Conservation (phyloP, 768 basidiomycete genomes). For the Pleurotus giganteus region DNA sequence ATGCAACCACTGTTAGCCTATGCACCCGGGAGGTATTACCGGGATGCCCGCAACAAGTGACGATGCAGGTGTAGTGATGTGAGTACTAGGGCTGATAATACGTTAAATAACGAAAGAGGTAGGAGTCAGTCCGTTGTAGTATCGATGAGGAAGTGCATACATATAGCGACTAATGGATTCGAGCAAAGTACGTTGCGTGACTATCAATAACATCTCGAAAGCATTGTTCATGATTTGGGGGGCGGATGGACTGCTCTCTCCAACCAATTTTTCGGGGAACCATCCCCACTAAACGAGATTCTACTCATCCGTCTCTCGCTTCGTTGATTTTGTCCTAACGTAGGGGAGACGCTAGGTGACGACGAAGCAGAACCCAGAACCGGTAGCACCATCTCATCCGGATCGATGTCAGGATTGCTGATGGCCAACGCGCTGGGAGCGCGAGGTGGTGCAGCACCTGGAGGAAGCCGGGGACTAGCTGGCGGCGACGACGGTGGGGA, state of each 20-base stretch:
- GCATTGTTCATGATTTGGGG: not conserved
- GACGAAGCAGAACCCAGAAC: not conserved
- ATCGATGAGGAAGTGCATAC: no score
- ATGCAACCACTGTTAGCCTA: no score
- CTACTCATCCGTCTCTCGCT: not conserved
- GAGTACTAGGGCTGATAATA: no score
- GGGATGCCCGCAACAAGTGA: no score
- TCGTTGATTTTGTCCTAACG: not conserved
- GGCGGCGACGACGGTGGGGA: not conserved
- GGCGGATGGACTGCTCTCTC: not conserved
- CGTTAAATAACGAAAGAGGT: no score
- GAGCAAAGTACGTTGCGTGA: no score
- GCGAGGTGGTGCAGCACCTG: not conserved
- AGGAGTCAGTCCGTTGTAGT: no score
- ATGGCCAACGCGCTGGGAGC: not conserved
- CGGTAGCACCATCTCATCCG: slow-evolving; percentile 1
- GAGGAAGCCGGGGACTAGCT: not conserved
- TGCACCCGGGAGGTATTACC: no score
- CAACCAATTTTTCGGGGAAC: slow-evolving; percentile 2
- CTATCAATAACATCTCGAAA: not conserved
- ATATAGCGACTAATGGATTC: no score
- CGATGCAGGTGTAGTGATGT: no score
- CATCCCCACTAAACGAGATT: not conserved
- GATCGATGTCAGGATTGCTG: not conserved
- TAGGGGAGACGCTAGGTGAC: not conserved